phyloP scores from a whole-genome alignment of 1,139 yeast genomes.

The Taiozyma sp. region DNA sequence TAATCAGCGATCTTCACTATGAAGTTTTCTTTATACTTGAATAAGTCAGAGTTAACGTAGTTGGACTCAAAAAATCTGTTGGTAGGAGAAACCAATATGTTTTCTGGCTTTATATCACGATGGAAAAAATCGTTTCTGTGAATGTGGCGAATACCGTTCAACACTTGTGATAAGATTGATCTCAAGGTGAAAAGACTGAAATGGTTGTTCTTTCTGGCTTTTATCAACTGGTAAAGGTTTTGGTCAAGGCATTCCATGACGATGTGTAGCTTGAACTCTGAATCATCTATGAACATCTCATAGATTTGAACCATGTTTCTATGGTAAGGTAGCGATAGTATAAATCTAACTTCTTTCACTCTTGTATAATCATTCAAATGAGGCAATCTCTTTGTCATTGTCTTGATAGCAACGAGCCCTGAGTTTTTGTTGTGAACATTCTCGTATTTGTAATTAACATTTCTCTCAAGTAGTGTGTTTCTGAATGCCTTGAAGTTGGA shows the following conservation, averaged over 20 bases:
- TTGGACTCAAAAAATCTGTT: conserved; percentile 51
- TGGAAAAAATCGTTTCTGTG: conserved; percentile 75
- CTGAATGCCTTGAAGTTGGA: conserved; percentile 13
- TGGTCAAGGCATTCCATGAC: conserved; percentile 89
- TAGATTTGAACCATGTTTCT: conserved; percentile 65
- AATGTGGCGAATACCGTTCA: conserved; percentile 77
- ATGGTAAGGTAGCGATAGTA: conserved; percentile 67
- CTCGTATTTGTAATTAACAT: conserved; percentile 20
- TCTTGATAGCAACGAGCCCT: conserved; percentile 77
- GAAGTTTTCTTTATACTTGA: conserved; percentile 40
- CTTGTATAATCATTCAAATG: conserved; percentile 51
- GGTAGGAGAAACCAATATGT: conserved; percentile 66
- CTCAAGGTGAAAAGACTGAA: conserved; percentile 59
- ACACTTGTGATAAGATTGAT: conserved; percentile 65
- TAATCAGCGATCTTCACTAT: conserved; percentile 86
- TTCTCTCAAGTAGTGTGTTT: conserved; percentile 45
- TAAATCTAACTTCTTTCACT: conserved; percentile 74
- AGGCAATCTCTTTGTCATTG: conserved; percentile 55
- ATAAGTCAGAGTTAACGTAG: conserved; percentile 39
- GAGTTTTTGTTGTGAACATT: conserved; percentile 29
- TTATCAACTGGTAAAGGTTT: conserved; percentile 71
- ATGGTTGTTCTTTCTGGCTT: conserved; percentile 42
- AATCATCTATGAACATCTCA: conserved; percentile 73
- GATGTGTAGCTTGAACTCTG: conserved; percentile 58
- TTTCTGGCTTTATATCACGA: conserved; percentile 92